Percentiles rank a stretch among this genome's conserved stretches.
phyloP scores from a whole-genome alignment of 768 basidiomycete species.

The Sporobolomyces phaffii region DNA sequence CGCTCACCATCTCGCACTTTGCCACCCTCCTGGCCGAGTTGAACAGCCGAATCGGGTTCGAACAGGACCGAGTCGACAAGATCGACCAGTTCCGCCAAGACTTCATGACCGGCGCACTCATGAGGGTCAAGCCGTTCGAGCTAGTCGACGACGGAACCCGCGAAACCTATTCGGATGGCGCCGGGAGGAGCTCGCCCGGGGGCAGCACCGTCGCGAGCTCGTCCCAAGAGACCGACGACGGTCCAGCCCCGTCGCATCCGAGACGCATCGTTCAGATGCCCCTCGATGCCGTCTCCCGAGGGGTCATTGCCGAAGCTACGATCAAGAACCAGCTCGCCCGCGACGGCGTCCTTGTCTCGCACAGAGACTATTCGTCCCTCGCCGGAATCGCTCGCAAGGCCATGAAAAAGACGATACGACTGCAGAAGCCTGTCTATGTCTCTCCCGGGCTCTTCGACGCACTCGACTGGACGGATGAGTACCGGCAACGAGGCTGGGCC shows the following conservation, averaged over 20 bases:
- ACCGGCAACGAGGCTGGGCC: slow-evolving; percentile 17
- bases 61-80: not conserved
- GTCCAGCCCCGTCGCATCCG: not conserved
- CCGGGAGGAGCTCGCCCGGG: not conserved
- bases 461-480: slow-evolving; percentile 24
- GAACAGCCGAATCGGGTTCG: not conserved
- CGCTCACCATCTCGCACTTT: slow-evolving; percentile 17
- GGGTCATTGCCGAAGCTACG: slow-evolving; percentile 1
- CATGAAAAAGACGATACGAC: slow-evolving; percentile 37
- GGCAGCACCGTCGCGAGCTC: not conserved
- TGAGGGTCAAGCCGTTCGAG: not conserved
- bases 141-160: not conserved
- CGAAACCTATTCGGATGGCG: slow-evolving; percentile 15
- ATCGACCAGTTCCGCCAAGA: slow-evolving; percentile 23
- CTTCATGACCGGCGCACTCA: slow-evolving; percentile 11
- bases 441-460: slow-evolving; percentile 6
- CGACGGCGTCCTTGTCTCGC: not conserved
- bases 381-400: slow-evolving; percentile 43
- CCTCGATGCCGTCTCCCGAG: not conserved
- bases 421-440: slow-evolving; percentile 8
- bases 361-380: slow-evolving; percentile 9
- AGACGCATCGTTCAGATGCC: not conserved
- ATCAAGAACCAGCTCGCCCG: slow-evolving; percentile 11
- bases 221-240: not conserved
- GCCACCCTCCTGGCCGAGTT: slow-evolving; percentile 18